Percentiles rank a stretch among this genome's conserved stretches.
Conservation (phyloP, 768 basidiomycete genomes). For the Leccinum variicolor region DNA sequence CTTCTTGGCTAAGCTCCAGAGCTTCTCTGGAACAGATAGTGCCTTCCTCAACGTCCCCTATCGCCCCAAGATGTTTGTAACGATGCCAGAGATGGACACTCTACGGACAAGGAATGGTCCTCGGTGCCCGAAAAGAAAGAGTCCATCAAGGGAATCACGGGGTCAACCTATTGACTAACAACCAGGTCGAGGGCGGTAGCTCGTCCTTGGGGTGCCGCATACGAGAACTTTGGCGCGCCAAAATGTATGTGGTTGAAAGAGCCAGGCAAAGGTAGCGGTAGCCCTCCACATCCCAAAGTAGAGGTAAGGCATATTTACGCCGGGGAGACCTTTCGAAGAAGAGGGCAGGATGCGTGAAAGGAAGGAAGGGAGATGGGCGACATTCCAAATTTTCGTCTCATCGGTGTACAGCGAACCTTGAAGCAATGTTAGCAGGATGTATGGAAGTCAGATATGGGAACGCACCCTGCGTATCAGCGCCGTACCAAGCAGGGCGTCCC, state of each 20-base stretch:
- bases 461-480: conserved; percentile 90
- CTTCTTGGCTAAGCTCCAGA: too few species aligned
- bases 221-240: conserved; percentile 97
- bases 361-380: conserved; percentile 84
- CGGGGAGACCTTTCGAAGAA: conserved; percentile 72
- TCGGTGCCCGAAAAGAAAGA: too few species aligned
- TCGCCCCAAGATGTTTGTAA: too few species aligned
- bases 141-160: too few species aligned
- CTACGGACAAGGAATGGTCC: too few species aligned
- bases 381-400: conserved; percentile 85
- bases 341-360: conserved; percentile 75
- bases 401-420: conserved; percentile 69
- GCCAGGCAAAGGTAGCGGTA: conserved; percentile 96
- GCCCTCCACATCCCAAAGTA: conserved; percentile 99
- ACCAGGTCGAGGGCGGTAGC: conserved; percentile 59
- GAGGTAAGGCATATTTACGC: conserved; percentile 95
- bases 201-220: conserved; percentile 87
- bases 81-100: too few species aligned
- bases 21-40: too few species aligned
- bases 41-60: too few species aligned
- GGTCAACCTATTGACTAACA: too few species aligned
- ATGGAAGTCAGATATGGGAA: conserved; percentile 7
- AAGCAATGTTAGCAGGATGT: background rate
- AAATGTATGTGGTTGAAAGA: conserved; percentile 99
- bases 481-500: conserved; percentile 94